Conservation (phyloP, 2,329 filamentous ascomycete species). For the Trichoderma sp. region DNA sequence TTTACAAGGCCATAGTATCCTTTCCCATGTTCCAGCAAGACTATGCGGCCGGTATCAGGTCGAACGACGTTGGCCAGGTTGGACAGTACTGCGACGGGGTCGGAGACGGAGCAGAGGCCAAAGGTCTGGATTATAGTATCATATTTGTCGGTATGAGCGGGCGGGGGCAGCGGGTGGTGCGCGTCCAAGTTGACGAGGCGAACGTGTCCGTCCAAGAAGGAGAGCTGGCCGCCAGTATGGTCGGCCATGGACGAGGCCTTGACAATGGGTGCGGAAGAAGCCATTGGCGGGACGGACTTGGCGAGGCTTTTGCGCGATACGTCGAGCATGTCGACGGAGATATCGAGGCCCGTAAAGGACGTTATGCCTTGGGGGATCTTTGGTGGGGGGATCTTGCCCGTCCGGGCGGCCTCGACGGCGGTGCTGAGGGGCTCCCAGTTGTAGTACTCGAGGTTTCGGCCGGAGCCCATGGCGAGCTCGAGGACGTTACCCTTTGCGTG, state of each 20-base stretch:
- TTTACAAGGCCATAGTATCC: slow-evolving; percentile 59
- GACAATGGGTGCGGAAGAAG: slow-evolving; percentile 37
- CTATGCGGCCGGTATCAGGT: slow-evolving; percentile 59
- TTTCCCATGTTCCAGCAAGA: slow-evolving; percentile 64
- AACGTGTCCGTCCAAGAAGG: slow-evolving; percentile 46
- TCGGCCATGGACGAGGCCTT: slow-evolving; percentile 39
- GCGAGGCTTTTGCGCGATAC: slow-evolving; percentile 57
- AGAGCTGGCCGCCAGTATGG: slow-evolving; percentile 41
- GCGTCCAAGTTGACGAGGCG: slow-evolving; percentile 54
- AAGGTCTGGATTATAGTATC: slow-evolving; percentile 67
- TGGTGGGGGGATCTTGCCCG: slow-evolving; percentile 26
- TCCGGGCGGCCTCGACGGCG: slow-evolving; percentile 26
- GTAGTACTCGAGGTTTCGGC: slow-evolving; percentile 62
- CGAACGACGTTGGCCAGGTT: slow-evolving; percentile 55
- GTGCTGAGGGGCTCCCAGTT: slow-evolving; percentile 51
- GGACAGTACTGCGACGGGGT: slow-evolving; percentile 55
- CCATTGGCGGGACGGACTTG: slow-evolving; percentile 45
- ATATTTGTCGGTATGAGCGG: slow-evolving; percentile 50
- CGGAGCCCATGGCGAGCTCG: slow-evolving; percentile 64
- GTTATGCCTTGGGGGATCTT: slow-evolving; percentile 40
- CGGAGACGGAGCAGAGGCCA: slow-evolving; percentile 62
- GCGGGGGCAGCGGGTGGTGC: slow-evolving; percentile 45
- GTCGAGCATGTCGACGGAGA: slow-evolving; percentile 61
- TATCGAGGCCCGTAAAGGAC: slow-evolving; percentile 64
- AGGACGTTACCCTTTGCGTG: slow-evolving; percentile 59